Base-by-base conservation (phyloP, 1,284 basidiomycete genomes). In the Cryptococcus sp. region DNA sequence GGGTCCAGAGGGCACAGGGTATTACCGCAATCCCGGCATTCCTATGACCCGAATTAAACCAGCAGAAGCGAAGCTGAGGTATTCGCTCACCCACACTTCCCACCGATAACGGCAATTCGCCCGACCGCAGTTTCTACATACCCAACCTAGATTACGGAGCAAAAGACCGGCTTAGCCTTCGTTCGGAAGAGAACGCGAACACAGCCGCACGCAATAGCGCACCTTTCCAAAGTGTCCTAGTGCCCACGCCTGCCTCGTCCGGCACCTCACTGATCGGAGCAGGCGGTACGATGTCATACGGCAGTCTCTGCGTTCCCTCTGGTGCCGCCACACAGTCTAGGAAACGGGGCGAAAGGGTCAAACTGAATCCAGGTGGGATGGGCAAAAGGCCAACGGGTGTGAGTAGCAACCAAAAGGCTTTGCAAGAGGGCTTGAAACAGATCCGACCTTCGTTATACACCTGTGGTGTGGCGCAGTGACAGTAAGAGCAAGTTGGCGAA, bases 71-170 rank as follows among this genome's bases (percentile, higher is more conserved):
- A 35, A 35, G 8, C 5, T 8, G 16, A 17, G 22, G 35, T 47
- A 13, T 10, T 4, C 10, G 52, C 70, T 56, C 51, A 71, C 71
- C 70, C 66, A 71, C 27, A 70, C 61, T 54, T 76, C 73, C 75
- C 75, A 76, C 10, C 71, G 59, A 51, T 68, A 71, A 39, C 75
- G 65, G 50, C 71, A 73, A 62, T 76, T 76, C 2, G 74, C 74
- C n/a, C 74, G 57, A 6, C 71, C 72, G 47, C 74, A 76, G 19
- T 38, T 53, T 13, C 50, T 48, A 47, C 74, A 76, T 5, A 75
- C 73, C 73, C 73, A 76, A 10, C 72, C 72, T 72, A 50, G 10
- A 8, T 13, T 3, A 5, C 5, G 16, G 13, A 19, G 19, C 49
- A n/a, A 22, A 19, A 10, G 25, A 15, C 27, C 2, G 47, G 25